Percentiles rank a stretch among this genome's conserved stretches.
Evolutionary conservation across 441 rosid species (phyloP).

Genomic region (Bocquillonia castaneifolia): DNA sequence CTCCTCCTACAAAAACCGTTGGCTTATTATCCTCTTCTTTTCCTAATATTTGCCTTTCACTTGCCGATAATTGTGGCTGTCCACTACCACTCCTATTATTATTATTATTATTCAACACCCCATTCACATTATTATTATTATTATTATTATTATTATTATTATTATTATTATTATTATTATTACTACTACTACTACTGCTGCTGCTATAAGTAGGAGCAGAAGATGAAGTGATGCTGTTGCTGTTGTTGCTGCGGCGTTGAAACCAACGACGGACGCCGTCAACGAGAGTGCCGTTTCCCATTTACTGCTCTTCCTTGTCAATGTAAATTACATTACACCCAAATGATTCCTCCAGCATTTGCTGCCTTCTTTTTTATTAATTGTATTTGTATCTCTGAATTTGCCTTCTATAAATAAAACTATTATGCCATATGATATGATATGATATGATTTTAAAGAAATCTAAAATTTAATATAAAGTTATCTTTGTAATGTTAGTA

Average conservation of each 20-base stretch:
- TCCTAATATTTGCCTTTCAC: not conserved
- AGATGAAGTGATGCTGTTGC: constrained; percentile 29
- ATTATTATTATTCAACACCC: not conserved
- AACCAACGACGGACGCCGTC: constrained; percentile 96
- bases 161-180: not conserved
- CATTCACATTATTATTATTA: not conserved
- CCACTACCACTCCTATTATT: too few relatives aligned
- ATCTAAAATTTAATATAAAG: too few relatives aligned
- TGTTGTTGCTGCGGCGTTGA: constrained; percentile 45
- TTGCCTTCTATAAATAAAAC: too few relatives aligned
- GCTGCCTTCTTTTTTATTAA: too few relatives aligned
- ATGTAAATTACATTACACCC: too few relatives aligned
- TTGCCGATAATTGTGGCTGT: constrained; percentile 21
- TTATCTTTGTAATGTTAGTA: too few relatives aligned
- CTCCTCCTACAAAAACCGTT: constrained; percentile 37
- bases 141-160: not conserved
- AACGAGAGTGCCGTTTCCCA: constrained; percentile 76
- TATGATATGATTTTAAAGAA: too few relatives aligned
- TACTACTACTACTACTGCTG: constrained; percentile 2
- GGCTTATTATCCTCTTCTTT: constrained; percentile 24
- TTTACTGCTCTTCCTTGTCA: constrained; percentile 22
- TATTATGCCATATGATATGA: too few relatives aligned
- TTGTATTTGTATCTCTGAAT: too few relatives aligned
- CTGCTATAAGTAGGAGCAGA: constrained; percentile 20
- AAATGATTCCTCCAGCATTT: too few relatives aligned